A percentile compares a stretch with the other conserved stretches of the same genome.
Evolutionary conservation across 306 rosid genomes (phyloP).

Genomic region (Fragaria nilgerrensis): DNA sequence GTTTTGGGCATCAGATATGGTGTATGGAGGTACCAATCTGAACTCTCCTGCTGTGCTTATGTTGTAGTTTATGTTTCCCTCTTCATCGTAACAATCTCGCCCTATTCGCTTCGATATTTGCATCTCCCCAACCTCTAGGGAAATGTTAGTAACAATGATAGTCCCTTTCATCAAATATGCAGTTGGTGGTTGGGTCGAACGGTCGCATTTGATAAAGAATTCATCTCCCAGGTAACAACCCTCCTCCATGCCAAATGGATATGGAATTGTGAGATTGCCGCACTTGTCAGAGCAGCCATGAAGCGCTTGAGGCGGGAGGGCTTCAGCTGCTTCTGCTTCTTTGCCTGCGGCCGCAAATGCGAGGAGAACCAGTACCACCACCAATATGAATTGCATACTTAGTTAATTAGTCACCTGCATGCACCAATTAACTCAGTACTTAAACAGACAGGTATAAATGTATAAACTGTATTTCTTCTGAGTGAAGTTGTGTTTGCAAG

Average conservation of each 20-base stretch:
- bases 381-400: background rate
- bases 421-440: background rate
- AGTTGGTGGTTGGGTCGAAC: background rate
- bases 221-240: background rate
- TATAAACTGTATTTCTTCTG: background rate
- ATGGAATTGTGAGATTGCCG: constrained; percentile 1
- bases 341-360: background rate
- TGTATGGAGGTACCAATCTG: background rate
- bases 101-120: background rate
- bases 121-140: background rate
- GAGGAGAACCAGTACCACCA: background rate
- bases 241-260: background rate
- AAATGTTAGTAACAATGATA: background rate
- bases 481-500: background rate
- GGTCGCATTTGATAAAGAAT: background rate
- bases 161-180: fast-evolving
- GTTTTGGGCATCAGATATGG: background rate
- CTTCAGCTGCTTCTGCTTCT: background rate
- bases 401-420: background rate
- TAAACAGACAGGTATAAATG: background rate
- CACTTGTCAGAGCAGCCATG: background rate
- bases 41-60: background rate
- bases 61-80: background rate
- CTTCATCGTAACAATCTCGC: background rate
- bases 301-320: background rate